phyloP scores from a whole-genome alignment of 257 asterid species.

The Capsicum rhomboideum region DNA sequence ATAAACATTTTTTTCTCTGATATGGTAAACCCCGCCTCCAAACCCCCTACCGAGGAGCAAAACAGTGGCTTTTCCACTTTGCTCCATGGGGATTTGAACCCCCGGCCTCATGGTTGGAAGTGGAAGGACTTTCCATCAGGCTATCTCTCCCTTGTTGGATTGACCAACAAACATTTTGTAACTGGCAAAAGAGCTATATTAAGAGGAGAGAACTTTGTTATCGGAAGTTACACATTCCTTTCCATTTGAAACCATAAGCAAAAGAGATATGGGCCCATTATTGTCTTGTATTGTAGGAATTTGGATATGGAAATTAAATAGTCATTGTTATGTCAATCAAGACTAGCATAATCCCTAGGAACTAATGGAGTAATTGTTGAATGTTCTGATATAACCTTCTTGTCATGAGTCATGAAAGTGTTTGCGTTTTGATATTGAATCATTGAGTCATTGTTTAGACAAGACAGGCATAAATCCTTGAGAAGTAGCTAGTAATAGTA shows the following conservation, averaged over 20 bases:
- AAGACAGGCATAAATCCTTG: background rate
- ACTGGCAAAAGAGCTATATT: background rate
- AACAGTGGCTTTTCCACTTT: background rate
- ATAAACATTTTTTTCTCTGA: background rate
- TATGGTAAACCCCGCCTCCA: background rate
- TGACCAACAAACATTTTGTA: background rate
- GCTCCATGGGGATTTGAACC: background rate
- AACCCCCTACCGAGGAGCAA: background rate
- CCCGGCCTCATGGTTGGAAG: background rate
- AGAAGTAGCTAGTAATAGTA: background rate
- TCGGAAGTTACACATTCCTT: background rate
- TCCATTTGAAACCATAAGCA: background rate
- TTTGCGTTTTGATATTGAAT: background rate
- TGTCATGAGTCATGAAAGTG: background rate
- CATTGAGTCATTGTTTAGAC: background rate
- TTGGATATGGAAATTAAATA: background rate
- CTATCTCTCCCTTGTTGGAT: background rate
- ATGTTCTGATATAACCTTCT: background rate
- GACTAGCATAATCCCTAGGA: background rate
- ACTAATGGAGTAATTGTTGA: background rate
- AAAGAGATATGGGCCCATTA: background rate
- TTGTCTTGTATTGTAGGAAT: background rate
- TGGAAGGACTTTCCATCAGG: background rate
- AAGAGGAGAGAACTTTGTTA: background rate
- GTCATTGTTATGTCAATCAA: background rate